These are phyloP conservation scores for Murraya koenigii DNA, from an alignment of 345 rosid species.

Conservation along the genomic window DNA sequence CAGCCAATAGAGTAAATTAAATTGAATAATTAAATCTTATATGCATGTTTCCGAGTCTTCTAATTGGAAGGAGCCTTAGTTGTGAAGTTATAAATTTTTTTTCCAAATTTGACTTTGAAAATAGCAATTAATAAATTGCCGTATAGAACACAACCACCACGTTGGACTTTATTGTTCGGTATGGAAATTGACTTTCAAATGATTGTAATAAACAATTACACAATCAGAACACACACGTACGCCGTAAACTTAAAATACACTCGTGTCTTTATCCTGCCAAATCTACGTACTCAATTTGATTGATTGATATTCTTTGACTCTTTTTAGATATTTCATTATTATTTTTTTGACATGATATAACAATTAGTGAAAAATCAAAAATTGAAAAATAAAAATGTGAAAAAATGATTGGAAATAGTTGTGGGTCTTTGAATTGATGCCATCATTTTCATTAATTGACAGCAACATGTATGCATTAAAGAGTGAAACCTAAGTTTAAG, in stretches of 20 bases:
- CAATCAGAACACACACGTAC: neutral
- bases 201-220: neutral
- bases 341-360: neutral
- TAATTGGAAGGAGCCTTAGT: neutral
- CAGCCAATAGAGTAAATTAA: too few relatives aligned
- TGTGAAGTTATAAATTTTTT: neutral
- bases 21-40: too few relatives aligned
- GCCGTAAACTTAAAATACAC: neutral
- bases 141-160: neutral
- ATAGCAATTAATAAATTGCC: neutral
- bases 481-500: neutral
- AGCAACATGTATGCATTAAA: neutral
- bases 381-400: neutral
- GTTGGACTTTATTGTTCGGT: slow-evolving; percentile 6
- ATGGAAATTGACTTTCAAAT: neutral
- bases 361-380: neutral
- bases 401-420: neutral
- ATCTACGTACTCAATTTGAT: neutral
- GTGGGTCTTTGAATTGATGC: neutral
- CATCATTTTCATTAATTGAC: neutral
- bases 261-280: slow-evolving; percentile 7
- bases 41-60: neutral
- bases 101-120: slow-evolving; percentile 16
- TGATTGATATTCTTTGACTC: neutral
- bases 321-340: neutral